A percentile compares a stretch with the other conserved stretches of the same genome.
Evolutionary conservation across 257 asterid species (phyloP).

Genomic region (Knoxia roxburghii): DNA sequence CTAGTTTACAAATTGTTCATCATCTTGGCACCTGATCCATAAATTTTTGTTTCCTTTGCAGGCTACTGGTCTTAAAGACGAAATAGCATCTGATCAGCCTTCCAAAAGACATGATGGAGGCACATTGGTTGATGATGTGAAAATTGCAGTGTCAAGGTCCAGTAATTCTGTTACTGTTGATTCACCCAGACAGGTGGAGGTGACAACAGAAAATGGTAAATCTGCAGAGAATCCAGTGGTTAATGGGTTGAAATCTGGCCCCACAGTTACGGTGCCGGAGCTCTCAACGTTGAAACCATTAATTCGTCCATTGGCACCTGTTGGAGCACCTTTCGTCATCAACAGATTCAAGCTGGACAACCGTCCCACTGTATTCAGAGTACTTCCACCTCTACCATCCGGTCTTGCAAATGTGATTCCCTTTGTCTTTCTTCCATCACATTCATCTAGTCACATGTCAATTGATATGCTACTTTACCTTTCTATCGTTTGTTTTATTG

Average conservation of each 20-base stretch:
- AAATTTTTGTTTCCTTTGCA: conserved; percentile 29
- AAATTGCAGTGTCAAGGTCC: conserved; percentile 38
- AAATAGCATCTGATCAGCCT: conserved; percentile 35
- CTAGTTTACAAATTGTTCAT: not conserved
- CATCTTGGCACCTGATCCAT: not conserved
- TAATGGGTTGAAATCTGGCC: conserved; percentile 32
- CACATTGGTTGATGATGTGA: conserved; percentile 32
- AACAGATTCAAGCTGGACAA: conserved; percentile 91
- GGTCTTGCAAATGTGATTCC: conserved; percentile 69
- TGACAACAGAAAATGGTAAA: conserved; percentile 23
- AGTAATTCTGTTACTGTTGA: conserved; percentile 18
- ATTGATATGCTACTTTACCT: not conserved
- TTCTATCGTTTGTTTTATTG: not conserved
- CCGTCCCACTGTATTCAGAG: conserved; percentile 82
- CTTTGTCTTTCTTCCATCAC: conserved; percentile 3
- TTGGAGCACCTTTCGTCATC: conserved; percentile 45
- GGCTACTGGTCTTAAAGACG: conserved; percentile 62
- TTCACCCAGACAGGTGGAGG: conserved; percentile 36
- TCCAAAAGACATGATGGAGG: conserved; percentile 42
- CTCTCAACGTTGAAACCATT: conserved; percentile 36
- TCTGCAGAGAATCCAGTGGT: conserved; percentile 32
- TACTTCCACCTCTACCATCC: conserved; percentile 70
- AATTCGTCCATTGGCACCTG: conserved; percentile 50
- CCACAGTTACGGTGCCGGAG: conserved; percentile 33
- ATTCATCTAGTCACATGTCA: not conserved